Base-by-base conservation (phyloP, 2,329 filamentous ascomycete genomes). In the Alternaria metachromatica region DNA sequence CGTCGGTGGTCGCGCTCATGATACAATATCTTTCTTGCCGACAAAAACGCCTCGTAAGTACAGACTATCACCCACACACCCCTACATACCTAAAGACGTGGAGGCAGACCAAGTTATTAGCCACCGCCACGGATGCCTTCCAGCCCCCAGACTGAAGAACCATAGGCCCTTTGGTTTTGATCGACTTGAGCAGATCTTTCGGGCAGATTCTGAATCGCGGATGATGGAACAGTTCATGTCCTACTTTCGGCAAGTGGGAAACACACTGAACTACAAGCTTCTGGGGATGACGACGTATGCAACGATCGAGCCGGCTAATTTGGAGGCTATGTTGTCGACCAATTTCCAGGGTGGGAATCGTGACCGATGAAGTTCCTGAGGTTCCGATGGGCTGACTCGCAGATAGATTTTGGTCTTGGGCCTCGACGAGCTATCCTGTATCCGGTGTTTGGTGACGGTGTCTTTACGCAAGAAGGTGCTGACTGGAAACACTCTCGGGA, bases 351-450 rank as follows among this genome's bases (percentile, higher is more conserved):
- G 23, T 23, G 23, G 23, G 23, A 6, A 54, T 56, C 21, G 26
- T 46, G 33, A 50, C 21, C 26, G 26, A 5, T 28, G 26, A 11
- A 28, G 10, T 28, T 9, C 10, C 10, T 11, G 26, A 9, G 10
- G 26, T 28, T 50, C 12, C 46, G 51, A 23, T 6, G 46, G 23
- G 25, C 55, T 64, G 20, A 67, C 26, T 37, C 5, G 4, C 26
- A n/a, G 21, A n/a, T 41, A 73, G 82, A 83, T 50, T 84, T 80
- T 76, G 71, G 76, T 5, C 68, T 82, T 9, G 77, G 78, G 0
- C 65, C 75, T 12, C 70, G 80, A 7, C 76, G 76, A 63, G 58
- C 59, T 6, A 73, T 74, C 18, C 80, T 82, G n/a, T 70, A 70
- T 37, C 79, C 78, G 6, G 64, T 82, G 44, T 74, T 84, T 13